Percentiles rank a stretch among this genome's conserved stretches.
Evolutionary conservation across 2,329 filamentous ascomycete species (phyloP).

Genomic region (Phaeoacremonium minimum): DNA sequence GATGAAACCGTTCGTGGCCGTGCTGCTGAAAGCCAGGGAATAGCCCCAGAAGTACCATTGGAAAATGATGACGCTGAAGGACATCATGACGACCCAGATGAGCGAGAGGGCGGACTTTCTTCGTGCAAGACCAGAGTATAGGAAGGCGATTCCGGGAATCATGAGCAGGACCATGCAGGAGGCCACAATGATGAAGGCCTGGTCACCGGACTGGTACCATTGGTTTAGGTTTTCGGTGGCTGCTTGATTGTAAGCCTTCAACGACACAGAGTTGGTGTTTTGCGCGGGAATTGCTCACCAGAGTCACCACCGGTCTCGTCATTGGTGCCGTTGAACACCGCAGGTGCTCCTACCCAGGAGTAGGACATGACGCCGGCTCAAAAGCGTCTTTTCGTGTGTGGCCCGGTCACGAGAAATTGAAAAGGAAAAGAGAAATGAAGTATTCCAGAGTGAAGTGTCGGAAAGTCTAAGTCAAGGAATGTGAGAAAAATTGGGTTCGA

Average conservation of each 20-base stretch:
- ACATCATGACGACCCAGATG: constrained; percentile 97
- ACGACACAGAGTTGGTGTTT: constrained; percentile 1
- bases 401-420: background rate
- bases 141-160: constrained; percentile 93
- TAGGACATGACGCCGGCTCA: constrained; percentile 47
- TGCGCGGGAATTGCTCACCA: constrained; percentile 49
- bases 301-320: constrained; percentile 69
- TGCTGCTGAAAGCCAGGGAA: constrained; percentile 83
- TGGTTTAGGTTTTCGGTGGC: constrained; percentile 87
- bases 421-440: too few relatives aligned
- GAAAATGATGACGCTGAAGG: constrained; percentile 85
- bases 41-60: constrained; percentile 99
- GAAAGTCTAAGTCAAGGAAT: too few relatives aligned
- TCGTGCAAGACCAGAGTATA: constrained; percentile 95
- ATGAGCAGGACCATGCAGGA: constrained; percentile 94
- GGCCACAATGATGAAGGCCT: constrained; percentile 86
- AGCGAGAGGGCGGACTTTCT: constrained; percentile 95
- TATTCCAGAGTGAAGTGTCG: too few relatives aligned
- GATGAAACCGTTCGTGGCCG: constrained; percentile 83
- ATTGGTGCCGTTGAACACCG: constrained; percentile 61
- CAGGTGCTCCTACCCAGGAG: constrained; percentile 52
- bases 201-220: constrained; percentile 89
- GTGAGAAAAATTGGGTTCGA: background rate
- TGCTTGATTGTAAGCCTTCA: constrained; percentile 28
- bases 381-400: background rate